Percentiles rank a stretch among this genome's conserved stretches.
Evolutionary conservation across 495 filamentous ascomycete genomes (phyloP).

Genomic region (Pyronema omphalodes): DNA sequence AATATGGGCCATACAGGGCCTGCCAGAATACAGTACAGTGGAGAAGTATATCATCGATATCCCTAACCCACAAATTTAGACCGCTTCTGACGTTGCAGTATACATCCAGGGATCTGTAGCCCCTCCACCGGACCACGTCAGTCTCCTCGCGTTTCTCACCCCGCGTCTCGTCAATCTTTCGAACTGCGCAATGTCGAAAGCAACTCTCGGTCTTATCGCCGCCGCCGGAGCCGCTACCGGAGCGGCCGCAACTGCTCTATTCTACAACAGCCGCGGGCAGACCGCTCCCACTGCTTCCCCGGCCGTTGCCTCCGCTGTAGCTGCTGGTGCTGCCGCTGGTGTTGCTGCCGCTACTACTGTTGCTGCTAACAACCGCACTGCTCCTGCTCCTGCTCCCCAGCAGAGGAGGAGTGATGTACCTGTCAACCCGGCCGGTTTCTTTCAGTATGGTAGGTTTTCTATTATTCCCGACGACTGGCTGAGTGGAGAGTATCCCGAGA

Average conservation of each 20-base stretch:
- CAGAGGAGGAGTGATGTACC: conserved; percentile 22
- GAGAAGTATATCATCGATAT: too few relatives aligned
- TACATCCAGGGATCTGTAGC: too few relatives aligned
- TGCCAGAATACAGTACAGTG: too few relatives aligned
- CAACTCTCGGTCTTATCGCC: conserved; percentile 71
- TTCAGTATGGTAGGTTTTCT: conserved; percentile 51
- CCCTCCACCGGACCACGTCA: background rate
- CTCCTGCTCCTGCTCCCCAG: background rate
- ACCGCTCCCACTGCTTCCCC: background rate
- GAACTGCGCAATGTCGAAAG: conserved; percentile 48
- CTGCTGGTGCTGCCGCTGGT: conserved; percentile 11
- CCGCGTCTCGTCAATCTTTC: background rate
- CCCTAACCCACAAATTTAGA: too few relatives aligned
- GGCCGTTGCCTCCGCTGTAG: background rate
- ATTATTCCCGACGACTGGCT: background rate
- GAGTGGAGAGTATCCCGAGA: too few relatives aligned
- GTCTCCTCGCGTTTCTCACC: background rate
- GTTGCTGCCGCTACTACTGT: conserved; percentile 2
- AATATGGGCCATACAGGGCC: too few relatives aligned
- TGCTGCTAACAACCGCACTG: conserved; percentile 1
- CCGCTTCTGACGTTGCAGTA: too few relatives aligned
- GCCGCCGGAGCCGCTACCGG: conserved; percentile 78
- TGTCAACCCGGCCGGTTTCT: conserved; percentile 75
- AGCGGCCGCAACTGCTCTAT: conserved; percentile 60
- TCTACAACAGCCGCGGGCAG: conserved; percentile 31